Conservation (phyloP, 228 moss, liverwort and hornwort species). For the Sphagnum magellanicum region DNA sequence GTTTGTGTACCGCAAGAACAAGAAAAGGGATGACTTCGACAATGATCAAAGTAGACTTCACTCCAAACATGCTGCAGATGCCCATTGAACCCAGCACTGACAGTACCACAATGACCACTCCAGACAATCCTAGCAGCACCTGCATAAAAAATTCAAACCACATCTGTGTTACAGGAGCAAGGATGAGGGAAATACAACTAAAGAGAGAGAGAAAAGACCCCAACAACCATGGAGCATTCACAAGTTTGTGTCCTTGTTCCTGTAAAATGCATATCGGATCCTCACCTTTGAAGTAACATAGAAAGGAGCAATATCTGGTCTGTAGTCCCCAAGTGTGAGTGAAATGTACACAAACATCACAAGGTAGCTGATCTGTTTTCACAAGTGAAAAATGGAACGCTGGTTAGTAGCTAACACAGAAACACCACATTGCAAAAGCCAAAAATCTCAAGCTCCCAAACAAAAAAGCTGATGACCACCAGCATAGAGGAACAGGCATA, state of each 20-base stretch:
- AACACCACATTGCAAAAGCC: not conserved
- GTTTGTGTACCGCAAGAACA: constrained; percentile 75
- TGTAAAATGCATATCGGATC: not conserved
- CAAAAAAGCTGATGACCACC: not conserved
- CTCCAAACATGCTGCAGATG: constrained; percentile 77
- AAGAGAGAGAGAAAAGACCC: not conserved
- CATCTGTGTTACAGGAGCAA: not conserved
- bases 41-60: constrained; percentile 93
- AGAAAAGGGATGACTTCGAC: constrained; percentile 99
- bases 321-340: constrained; percentile 76
- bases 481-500: not conserved
- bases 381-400: not conserved
- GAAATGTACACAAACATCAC: constrained; percentile 96
- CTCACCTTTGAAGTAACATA: constrained; percentile 89
- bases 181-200: not conserved
- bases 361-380: constrained; percentile 77
- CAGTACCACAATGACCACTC: constrained; percentile 83
- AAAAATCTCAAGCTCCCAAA: not conserved
- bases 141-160: constrained; percentile 16
- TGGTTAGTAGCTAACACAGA: not conserved
- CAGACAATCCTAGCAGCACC: constrained; percentile 69
- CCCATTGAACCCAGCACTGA: constrained; percentile 97
- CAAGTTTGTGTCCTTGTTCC: not conserved
- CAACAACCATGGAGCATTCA: not conserved
- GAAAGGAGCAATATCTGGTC: constrained; percentile 52